These are phyloP conservation scores for Hypsizygus marmoreus DNA, from an alignment of 768 basidiomycete genomes.

Conservation along the genomic window DNA sequence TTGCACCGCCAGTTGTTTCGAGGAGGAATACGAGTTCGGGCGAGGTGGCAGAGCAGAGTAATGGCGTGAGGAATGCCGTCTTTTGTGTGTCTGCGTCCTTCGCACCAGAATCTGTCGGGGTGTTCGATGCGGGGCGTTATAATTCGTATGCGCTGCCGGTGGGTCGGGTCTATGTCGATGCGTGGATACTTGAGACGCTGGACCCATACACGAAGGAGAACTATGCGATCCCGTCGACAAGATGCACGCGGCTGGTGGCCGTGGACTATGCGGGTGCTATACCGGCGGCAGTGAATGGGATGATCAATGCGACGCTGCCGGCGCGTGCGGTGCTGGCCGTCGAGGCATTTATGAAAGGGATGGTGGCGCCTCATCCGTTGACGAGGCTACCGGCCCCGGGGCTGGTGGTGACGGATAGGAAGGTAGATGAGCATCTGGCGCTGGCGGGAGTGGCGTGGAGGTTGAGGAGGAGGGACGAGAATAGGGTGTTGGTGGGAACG, in stretches of 20 bases:
- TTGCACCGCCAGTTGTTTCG: slow-evolving; percentile 37
- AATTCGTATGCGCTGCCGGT: slow-evolving; percentile 76
- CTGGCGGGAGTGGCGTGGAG: slow-evolving; percentile 64
- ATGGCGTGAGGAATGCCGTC: slow-evolving; percentile 58
- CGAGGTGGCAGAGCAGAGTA: slow-evolving; percentile 40
- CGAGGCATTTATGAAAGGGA: slow-evolving; percentile 70
- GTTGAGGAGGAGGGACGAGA: slow-evolving; percentile 59
- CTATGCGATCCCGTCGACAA: slow-evolving; percentile 90
- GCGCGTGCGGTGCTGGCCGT: slow-evolving; percentile 68
- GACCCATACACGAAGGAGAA: slow-evolving; percentile 95
- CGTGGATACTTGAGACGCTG: slow-evolving; percentile 95
- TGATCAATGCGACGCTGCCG: slow-evolving; percentile 82
- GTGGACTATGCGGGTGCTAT: slow-evolving; percentile 87
- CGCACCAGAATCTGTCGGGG: slow-evolving; percentile 58
- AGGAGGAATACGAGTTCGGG: slow-evolving; percentile 40
- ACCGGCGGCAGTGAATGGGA: slow-evolving; percentile 81
- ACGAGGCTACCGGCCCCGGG: slow-evolving; percentile 70
- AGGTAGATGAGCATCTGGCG: slow-evolving; percentile 44
- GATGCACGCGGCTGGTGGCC: slow-evolving; percentile 82
- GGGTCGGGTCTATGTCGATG: slow-evolving; percentile 85
- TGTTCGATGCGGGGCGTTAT: slow-evolving; percentile 66
- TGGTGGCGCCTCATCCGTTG: slow-evolving; percentile 65
- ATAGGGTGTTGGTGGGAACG: slow-evolving; percentile 56
- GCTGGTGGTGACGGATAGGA: slow-evolving; percentile 56
- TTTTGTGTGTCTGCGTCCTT: slow-evolving; percentile 86